Conservation (phyloP, 1,284 basidiomycete genomes). For the Malassezia sp. region DNA sequence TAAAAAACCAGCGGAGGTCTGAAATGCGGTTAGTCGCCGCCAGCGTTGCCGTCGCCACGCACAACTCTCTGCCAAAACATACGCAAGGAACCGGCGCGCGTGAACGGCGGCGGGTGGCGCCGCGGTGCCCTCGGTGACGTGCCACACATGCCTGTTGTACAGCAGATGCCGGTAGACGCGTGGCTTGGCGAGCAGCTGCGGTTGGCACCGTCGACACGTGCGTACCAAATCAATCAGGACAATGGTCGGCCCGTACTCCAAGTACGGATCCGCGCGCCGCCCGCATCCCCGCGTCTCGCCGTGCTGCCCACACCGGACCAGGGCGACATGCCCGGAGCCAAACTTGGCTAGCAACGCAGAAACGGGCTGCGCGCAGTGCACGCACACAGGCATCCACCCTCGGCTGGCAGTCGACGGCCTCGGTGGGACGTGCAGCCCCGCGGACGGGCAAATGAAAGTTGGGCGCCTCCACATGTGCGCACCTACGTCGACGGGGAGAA, state of each 20-base stretch:
- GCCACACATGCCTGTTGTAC: too few relatives aligned
- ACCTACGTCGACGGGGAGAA: too few relatives aligned
- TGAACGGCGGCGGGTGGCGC: background rate
- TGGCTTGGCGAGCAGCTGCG: conserved; percentile 18
- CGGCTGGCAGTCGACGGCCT: background rate
- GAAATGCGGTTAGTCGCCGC: too few relatives aligned
- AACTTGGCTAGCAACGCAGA: conserved; percentile 9
- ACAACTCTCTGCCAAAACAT: conserved; percentile 17
- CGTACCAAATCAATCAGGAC: conserved; percentile 18
- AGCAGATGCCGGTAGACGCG: conserved; percentile 18
- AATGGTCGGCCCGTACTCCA: conserved; percentile 15
- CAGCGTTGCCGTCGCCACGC: too few relatives aligned
- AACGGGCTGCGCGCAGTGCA: conserved; percentile 14
- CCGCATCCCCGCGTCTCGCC: conserved; percentile 1
- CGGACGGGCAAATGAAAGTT: too few relatives aligned
- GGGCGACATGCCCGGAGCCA: conserved; percentile 14
- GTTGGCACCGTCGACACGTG: background rate
- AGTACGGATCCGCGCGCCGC: conserved; percentile 16
- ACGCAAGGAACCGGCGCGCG: conserved; percentile 6
- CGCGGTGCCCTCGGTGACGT: background rate
- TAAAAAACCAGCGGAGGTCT: conserved; percentile 15
- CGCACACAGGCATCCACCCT: conserved; percentile 17
- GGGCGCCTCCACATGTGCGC: too few relatives aligned
- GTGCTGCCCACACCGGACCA: conserved; percentile 7
- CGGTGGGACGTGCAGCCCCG: too few relatives aligned